Evolutionary conservation across 495 filamentous ascomycete species (phyloP).

Genomic region (Hyaloscypha bicolor): DNA sequence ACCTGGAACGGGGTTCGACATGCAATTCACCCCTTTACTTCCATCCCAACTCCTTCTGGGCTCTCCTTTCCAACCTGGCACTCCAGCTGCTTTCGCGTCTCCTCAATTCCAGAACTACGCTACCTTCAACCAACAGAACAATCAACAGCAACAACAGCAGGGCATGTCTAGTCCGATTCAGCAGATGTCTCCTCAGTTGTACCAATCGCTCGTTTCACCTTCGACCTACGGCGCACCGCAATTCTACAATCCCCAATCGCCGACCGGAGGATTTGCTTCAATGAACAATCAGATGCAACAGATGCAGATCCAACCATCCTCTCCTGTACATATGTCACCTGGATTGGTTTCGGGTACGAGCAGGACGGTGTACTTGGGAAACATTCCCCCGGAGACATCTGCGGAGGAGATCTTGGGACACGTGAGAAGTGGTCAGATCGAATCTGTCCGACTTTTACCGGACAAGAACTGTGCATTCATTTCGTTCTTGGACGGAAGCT

Average conservation of each 20-base stretch:
- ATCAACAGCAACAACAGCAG: slow-evolving; percentile 56
- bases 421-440: slow-evolving; percentile 96
- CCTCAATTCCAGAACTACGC: slow-evolving; percentile 88
- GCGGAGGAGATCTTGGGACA: slow-evolving; percentile 98
- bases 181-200: slow-evolving; percentile 70
- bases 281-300: slow-evolving; percentile 60
- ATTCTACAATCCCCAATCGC: slow-evolving; percentile 83
- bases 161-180: slow-evolving; percentile 53
- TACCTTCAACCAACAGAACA: slow-evolving; percentile 70
- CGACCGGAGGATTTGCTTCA: slow-evolving; percentile 70
- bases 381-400: slow-evolving; percentile 96
- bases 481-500: slow-evolving; percentile 95
- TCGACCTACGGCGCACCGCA: slow-evolving; percentile 73
- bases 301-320: slow-evolving; percentile 54
- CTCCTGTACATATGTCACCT: slow-evolving; percentile 72
- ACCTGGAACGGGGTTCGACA: slow-evolving; percentile 88
- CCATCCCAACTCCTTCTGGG: slow-evolving; percentile 93
- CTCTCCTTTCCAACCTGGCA: slow-evolving; percentile 95
- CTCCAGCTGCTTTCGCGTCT: slow-evolving; percentile 83
- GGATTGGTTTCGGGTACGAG: slow-evolving; percentile 88
- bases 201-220: slow-evolving; percentile 76
- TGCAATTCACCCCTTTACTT: slow-evolving; percentile 96
- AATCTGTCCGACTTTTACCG: slow-evolving; percentile 91
- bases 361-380: slow-evolving; percentile 94
- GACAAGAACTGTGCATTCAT: slow-evolving; percentile 99